A percentile compares a stretch with the other conserved stretches of the same genome.
Evolutionary conservation across 805 yeast species (phyloP).

Genomic region (Metschnikowia santaceciliae): DNA sequence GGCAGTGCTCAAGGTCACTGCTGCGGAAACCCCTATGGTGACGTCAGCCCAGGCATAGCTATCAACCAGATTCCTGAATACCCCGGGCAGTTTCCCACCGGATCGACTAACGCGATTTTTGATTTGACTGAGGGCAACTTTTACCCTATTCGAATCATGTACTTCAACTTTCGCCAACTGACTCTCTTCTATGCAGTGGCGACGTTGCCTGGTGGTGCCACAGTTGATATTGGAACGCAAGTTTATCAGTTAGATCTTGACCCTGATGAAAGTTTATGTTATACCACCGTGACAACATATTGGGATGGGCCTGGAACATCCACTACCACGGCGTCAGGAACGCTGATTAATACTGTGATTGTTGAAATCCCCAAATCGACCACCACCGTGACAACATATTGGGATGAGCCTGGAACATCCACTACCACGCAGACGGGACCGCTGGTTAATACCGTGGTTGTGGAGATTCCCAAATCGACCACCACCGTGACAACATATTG

Average conservation of each 20-base stretch:
- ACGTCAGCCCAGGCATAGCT: conserved; percentile 9
- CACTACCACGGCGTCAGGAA: conserved; percentile 10
- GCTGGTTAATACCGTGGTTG: too few relatives aligned
- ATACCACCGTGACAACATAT: conserved; percentile 4
- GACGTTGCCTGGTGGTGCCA: conserved; percentile 3
- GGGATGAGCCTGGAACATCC: conserved; percentile 1
- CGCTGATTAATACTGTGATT: conserved; percentile 11
- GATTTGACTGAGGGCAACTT: not conserved
- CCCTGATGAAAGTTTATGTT: conserved; percentile 1
- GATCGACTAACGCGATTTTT: not conserved
- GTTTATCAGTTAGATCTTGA: conserved; percentile 8
- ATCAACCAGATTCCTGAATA: conserved; percentile 8
- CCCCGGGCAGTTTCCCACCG: conserved; percentile 8
- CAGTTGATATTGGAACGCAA: conserved; percentile 4
- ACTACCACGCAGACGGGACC: not conserved
- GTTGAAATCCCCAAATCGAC: conserved; percentile 8
- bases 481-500: conserved; percentile 12
- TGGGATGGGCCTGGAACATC: conserved; percentile 3
- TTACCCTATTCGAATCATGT: conserved; percentile 1
- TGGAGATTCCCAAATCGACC: not conserved
- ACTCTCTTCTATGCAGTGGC: conserved; percentile 1
- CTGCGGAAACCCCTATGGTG: conserved; percentile 13
- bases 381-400: conserved; percentile 11
- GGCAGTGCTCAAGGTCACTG: not conserved
- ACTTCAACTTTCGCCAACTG: conserved; percentile 9